phyloP scores from a whole-genome alignment of 2,329 filamentous ascomycete species.

The Ophiostoma triangulosporum region DNA sequence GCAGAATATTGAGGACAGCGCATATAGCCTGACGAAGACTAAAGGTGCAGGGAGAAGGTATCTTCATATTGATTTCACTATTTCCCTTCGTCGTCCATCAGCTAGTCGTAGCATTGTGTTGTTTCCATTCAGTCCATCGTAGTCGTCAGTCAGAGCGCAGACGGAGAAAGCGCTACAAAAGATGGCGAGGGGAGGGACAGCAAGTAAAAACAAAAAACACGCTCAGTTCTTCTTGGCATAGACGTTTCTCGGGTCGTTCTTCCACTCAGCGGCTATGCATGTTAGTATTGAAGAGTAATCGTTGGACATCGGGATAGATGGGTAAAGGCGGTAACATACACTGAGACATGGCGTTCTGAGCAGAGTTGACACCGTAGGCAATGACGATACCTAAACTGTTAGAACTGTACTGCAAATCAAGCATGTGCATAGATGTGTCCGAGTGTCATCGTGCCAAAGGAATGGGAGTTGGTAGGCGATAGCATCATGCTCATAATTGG shows the following conservation, averaged over 20 bases:
- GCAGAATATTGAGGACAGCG: too few relatives aligned
- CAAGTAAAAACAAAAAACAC: neutral
- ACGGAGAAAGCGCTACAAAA: neutral
- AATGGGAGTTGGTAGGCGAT: neutral
- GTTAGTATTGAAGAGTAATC: neutral
- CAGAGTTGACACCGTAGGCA: conserved; percentile 81
- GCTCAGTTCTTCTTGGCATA: conserved; percentile 29
- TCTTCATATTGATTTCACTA: too few relatives aligned
- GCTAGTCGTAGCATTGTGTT: neutral
- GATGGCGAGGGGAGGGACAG: neutral
- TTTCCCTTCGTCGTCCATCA: neutral
- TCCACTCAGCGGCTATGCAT: conserved; percentile 71
- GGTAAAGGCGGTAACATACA: conserved; percentile 38
- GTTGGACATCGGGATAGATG: neutral
- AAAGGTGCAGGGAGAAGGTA: too few relatives aligned
- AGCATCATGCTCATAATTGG: neutral
- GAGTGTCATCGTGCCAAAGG: neutral
- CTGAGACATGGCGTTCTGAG: conserved; percentile 61
- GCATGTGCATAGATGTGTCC: neutral
- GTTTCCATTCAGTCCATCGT: neutral
- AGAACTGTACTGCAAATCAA: neutral
- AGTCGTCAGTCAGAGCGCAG: neutral
- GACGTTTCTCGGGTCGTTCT: conserved; percentile 91
- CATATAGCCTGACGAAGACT: too few relatives aligned
- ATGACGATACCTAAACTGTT: conserved; percentile 58